phyloP scores from a whole-genome alignment of 371 early-diverging fungal species.

The Mortierella sp. region DNA sequence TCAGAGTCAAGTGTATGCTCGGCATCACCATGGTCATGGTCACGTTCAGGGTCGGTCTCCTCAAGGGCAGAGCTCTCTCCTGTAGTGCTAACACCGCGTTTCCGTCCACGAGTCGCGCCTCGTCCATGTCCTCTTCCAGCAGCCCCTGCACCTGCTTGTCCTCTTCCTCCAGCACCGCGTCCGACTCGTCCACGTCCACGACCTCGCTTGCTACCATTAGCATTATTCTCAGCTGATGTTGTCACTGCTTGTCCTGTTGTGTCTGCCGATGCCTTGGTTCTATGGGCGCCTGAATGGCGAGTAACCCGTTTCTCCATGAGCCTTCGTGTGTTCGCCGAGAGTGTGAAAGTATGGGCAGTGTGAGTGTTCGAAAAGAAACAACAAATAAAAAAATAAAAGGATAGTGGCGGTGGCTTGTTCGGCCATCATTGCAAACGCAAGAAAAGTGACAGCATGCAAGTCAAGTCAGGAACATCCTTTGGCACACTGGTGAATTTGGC shows the following conservation, averaged over 20 bases:
- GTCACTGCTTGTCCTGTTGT: neutral
- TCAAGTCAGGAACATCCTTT: neutral
- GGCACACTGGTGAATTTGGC: no score
- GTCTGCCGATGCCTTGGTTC: neutral
- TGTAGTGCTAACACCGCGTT: neutral
- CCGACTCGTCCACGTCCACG: slow-evolving; percentile 15
- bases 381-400: neutral
- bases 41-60: neutral
- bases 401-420: slow-evolving; percentile 13
- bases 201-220: slow-evolving; percentile 6
- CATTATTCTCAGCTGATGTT: neutral
- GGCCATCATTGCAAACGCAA: neutral
- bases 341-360: neutral
- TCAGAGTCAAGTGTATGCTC: neutral
- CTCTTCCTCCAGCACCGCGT: neutral
- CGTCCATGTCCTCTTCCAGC: neutral
- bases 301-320: slow-evolving; percentile 37
- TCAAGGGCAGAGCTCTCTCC: neutral
- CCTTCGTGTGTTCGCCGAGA: neutral
- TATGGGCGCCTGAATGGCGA: slow-evolving; percentile 28
- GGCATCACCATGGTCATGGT: neutral
- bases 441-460: neutral
- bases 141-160: neutral
- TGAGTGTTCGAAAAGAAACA: neutral
- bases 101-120: neutral